Evolutionary conservation across 2,329 filamentous ascomycete genomes (phyloP), one percentile per base, ranked within the genome.

Genomic region (Chaetothyriales sp.): DNA sequence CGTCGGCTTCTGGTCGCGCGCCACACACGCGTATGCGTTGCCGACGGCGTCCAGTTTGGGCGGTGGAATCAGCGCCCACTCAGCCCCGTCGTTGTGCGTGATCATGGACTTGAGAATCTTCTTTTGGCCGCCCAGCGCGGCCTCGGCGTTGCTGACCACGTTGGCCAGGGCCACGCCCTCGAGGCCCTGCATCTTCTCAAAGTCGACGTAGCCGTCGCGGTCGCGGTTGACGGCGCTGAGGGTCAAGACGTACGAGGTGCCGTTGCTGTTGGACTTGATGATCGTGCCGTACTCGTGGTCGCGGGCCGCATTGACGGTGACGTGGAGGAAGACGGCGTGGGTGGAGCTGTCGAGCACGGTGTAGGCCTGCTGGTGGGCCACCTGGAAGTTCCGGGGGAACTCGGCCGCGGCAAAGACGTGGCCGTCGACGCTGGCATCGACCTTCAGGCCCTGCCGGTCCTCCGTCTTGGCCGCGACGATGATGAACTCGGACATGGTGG

Each of bases 241-340:
- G 67, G 86, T 94, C 58, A 94, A 73, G 10, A 95, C 86, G 63
- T 95, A 98, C 1, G 86, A 92, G 0, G 92, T 98, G 50, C 92
- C 92, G 64, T 98, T 97, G 62, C 89, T 95, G 72, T 98, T 98
- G 64, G 89, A 95, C 78, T 97, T 98, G 69, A 98, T 81, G 60
- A 98, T 87, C 20, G 85, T 84, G 40, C 92, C 92, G 61, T 86
- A 89, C 54, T 85, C 79, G 48, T 77, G 79, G 18, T 80, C 83
- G 48, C 73, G 65, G 2, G 73, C 72, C 43, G 76, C 77, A 61
- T 85, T 83, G 43, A 87, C 86, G 0, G 85, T 89, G 46, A 97
- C 90, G 63, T 97, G 94, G 53, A 98, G 71, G 69, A 97, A 97
- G 53, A 98, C 78, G 1, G 92, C 86, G 67, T 97, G 90, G 0